A percentile compares a stretch with the other conserved stretches of the same genome.
These are phyloP conservation scores for Rhodotorula sp. DNA, from an alignment of 1,284 basidiomycete species.

Conservation along the genomic window DNA sequence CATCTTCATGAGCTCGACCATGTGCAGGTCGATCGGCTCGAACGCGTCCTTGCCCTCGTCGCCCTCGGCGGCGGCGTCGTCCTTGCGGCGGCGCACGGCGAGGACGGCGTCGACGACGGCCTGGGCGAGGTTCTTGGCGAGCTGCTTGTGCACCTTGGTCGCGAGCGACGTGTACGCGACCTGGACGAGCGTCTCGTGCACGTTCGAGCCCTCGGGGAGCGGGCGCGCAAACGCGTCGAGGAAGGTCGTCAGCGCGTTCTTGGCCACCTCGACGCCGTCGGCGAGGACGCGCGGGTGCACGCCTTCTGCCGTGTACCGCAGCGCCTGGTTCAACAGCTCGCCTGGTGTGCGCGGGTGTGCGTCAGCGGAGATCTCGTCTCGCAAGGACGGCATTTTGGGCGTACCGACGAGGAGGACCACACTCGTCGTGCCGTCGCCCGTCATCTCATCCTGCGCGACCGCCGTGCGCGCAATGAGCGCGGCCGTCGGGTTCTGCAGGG, in stretches of 20 bases:
- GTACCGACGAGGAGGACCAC: constrained; percentile 89
- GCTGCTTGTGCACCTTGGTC: constrained; percentile 81
- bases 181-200: constrained; percentile 86
- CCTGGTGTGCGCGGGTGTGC: constrained; percentile 48
- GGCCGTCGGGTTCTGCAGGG: constrained; percentile 81
- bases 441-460: constrained; percentile 98
- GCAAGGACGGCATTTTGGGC: neutral
- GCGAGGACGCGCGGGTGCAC: constrained; percentile 96
- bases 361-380: neutral
- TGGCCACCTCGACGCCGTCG: constrained; percentile 94
- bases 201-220: constrained; percentile 47
- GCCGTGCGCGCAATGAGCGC: constrained; percentile 99
- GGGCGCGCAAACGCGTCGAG: constrained; percentile 75
- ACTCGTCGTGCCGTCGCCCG: constrained; percentile 97
- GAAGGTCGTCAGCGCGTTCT: constrained; percentile 70
- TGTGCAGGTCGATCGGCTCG: constrained; percentile 95
- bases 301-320: constrained; percentile 96
- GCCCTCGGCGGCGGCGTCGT: constrained; percentile 48
- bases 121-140: constrained; percentile 86
- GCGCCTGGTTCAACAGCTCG: constrained; percentile 95
- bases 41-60: constrained; percentile 16
- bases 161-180: constrained; percentile 92
- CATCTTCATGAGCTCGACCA: constrained; percentile 99
- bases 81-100: constrained; percentile 72
- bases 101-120: constrained; percentile 95